Percentiles rank a stretch among this genome's conserved stretches.
These are phyloP conservation scores for Phoma herbarum DNA, from an alignment of 2,329 filamentous ascomycete genomes.

Conservation along the genomic window DNA sequence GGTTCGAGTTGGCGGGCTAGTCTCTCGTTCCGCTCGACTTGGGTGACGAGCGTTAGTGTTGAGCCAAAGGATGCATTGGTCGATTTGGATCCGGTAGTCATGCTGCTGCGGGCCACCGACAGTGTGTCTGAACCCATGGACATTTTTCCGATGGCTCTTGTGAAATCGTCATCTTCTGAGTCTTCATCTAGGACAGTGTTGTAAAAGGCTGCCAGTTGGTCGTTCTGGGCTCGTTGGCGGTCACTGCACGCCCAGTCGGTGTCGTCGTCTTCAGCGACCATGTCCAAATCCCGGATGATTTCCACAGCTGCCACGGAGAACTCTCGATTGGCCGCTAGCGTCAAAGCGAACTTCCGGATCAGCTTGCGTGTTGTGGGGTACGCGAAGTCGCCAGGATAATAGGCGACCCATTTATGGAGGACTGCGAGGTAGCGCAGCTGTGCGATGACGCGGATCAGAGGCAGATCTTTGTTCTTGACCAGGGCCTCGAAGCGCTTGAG, in stretches of 20 bases:
- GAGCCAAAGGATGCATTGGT: conserved; percentile 42
- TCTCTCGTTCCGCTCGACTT: conserved; percentile 80
- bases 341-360: conserved; percentile 77
- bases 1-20: conserved; percentile 78
- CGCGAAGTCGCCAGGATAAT: conserved; percentile 94
- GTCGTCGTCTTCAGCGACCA: conserved; percentile 86
- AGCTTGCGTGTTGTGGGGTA: conserved; percentile 75
- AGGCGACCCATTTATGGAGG: conserved; percentile 85
- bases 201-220: conserved; percentile 54
- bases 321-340: conserved; percentile 78
- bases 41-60: conserved; percentile 64
- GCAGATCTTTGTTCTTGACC: conserved; percentile 71
- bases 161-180: conserved; percentile 48
- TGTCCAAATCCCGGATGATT: conserved; percentile 80
- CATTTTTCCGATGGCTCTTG: conserved; percentile 42
- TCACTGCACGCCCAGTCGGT: conserved; percentile 91
- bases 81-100: conserved; percentile 38
- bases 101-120: conserved; percentile 43
- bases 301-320: conserved; percentile 87
- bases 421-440: conserved; percentile 86
- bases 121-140: conserved; percentile 41
- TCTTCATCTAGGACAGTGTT: conserved; percentile 53
- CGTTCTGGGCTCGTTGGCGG: conserved; percentile 61
- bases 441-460: conserved; percentile 78
- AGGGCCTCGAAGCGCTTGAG: conserved; percentile 77